Conservation (phyloP, 192 early-diverging fungal species). For the Thamnidium elegans region DNA sequence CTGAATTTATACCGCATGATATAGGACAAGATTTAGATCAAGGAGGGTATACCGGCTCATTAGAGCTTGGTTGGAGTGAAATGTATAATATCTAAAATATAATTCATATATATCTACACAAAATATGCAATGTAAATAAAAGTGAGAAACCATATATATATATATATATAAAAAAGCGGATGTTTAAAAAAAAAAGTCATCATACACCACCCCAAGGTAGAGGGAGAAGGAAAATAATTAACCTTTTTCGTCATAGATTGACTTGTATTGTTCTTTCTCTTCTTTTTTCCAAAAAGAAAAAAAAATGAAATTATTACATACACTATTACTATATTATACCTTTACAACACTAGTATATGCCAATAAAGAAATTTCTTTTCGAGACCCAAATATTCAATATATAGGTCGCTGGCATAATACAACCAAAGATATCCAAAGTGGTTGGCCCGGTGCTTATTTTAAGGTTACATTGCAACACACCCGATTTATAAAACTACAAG, state of each 20-base stretch:
- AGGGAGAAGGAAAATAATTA: too few species aligned
- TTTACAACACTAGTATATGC: not conserved
- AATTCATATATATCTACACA: too few species aligned
- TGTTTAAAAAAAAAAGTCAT: too few species aligned
- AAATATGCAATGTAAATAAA: too few species aligned
- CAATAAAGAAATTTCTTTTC: conserved; percentile 8
- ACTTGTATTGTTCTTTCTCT: too few species aligned
- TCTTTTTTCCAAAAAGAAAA: not conserved
- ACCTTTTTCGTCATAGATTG: too few species aligned
- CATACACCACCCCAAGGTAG: too few species aligned
- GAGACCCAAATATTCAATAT: conserved; percentile 19
- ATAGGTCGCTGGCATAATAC: conserved; percentile 28
- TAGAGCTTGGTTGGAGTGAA: conserved; percentile 16
- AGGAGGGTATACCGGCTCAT: not conserved
- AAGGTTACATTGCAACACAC: conserved; percentile 15
- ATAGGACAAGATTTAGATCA: not conserved
- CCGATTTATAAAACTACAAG: not conserved
- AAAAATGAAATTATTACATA: conserved; percentile 1
- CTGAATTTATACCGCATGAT: not conserved
- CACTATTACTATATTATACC: conserved; percentile 5
- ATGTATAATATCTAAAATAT: conserved; percentile 4
- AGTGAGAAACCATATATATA: too few species aligned
- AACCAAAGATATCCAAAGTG: conserved; percentile 17
- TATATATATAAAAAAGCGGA: too few species aligned
- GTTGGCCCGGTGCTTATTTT: conserved; percentile 33